phyloP scores from a whole-genome alignment of 2,329 filamentous ascomycete species.

The Stachybotrys chlorohalonatus region DNA sequence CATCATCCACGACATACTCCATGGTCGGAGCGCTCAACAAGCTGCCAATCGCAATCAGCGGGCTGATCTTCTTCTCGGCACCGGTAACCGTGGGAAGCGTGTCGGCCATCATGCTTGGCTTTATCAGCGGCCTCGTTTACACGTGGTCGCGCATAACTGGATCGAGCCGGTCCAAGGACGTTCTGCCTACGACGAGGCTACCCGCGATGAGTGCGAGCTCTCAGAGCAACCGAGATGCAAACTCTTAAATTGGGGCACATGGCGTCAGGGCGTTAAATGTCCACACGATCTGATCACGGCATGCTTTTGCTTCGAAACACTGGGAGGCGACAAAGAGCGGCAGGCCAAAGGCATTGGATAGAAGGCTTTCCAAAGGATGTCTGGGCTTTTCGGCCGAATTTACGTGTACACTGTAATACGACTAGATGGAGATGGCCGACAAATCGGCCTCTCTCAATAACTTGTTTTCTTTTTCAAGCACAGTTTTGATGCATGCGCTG shows the following conservation, averaged over 20 bases:
- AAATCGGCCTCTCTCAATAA: neutral
- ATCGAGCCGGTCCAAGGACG: constrained; percentile 54
- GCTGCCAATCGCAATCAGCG: constrained; percentile 86
- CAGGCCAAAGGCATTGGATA: neutral
- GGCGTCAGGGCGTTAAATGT: neutral
- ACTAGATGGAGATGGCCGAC: neutral
- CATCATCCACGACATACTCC: constrained; percentile 94
- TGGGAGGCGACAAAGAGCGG: neutral
- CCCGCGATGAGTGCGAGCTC: constrained; percentile 79
- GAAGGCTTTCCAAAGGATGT: neutral
- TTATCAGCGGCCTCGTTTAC: constrained; percentile 87
- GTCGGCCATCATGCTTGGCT: constrained; percentile 83
- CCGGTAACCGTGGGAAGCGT: constrained; percentile 89
- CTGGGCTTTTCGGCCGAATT: neutral
- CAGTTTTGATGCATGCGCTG: neutral
- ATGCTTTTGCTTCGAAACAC: neutral
- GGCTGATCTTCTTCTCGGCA: constrained; percentile 89
- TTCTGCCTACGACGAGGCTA: constrained; percentile 52
- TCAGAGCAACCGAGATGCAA: constrained; percentile 81
- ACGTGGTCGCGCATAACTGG: constrained; percentile 60
- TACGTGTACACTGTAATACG: neutral
- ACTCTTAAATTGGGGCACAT: constrained; percentile 25
- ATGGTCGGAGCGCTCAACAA: constrained; percentile 99
- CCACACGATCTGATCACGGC: neutral
- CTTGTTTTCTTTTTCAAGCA: neutral